Evolutionary conservation across 2,329 filamentous ascomycete species (phyloP), one percentile per base, ranked within the genome.

Genomic region (Botrytis elliptica): DNA sequence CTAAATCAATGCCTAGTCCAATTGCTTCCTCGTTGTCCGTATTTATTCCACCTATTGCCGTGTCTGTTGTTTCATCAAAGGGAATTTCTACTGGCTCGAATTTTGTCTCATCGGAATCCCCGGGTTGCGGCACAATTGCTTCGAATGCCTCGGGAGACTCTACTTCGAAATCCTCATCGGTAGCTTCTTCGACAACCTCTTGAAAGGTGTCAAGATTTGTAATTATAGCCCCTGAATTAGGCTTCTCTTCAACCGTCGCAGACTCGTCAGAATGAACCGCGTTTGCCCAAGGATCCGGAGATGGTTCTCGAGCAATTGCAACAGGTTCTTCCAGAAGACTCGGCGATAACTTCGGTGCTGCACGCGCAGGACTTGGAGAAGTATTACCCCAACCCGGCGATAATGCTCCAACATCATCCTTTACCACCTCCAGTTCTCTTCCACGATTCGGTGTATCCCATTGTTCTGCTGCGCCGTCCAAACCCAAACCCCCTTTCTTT

Each of bases 271-370:
- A 44, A 52, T n/a, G 12, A 25, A n/a, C 36, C 1, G 57, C 44
- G 44, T 63, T 75, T 59, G 74, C 76, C 81, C 79, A 82, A 29
- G 79, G 79, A 77, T 81, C 79, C 9, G 78, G 77, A 22, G 79
- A 78, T 40, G 77, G 75, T 62, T 78, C 76, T 70, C 78, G 77
- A 20, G 60, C 40, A 63, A 75, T 66, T 25, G 72, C 68, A 38
- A 42, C 40, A 72, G 67, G 25, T n/a, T 75, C 74, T 36, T 74
- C 70, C 3, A 77, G 59, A 29, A 75, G 69, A 71, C 74, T 76
- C 12, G 75, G 75, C 38, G 71, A 71, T 33, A 78, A 59, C 44
- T 68, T 75, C 14, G 72, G 63, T 25, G 49, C 44, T n/a, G 62
- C 42, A 14, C 72, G 71, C 12, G 55, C 73, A 42, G 49, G 52